phyloP scores from a whole-genome alignment of 768 basidiomycete species.

The Mycena latifolia region DNA sequence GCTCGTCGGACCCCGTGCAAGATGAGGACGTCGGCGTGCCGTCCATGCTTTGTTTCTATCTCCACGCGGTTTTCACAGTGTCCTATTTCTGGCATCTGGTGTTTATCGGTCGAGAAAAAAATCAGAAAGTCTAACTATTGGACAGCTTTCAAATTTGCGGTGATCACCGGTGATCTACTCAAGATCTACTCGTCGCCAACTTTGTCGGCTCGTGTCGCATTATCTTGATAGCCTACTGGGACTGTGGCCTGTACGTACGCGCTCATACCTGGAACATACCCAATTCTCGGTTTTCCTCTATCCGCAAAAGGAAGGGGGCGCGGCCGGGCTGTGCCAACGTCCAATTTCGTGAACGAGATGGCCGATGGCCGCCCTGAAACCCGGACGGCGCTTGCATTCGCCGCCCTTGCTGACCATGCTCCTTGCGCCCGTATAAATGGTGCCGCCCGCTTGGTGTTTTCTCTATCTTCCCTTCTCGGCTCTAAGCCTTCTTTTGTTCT shows the following conservation, averaged over 20 bases:
- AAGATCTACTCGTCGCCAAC: too few relatives aligned
- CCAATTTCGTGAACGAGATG: conserved; percentile 10
- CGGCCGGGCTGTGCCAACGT: conserved; percentile 1
- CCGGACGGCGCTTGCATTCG: neutral
- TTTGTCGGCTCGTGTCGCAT: too few relatives aligned
- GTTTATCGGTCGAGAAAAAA: too few relatives aligned
- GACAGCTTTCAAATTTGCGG: too few relatives aligned
- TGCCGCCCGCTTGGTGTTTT: neutral
- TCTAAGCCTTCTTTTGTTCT: neutral
- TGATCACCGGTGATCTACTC: neutral
- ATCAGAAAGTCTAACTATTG: too few relatives aligned
- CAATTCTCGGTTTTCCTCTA: conserved; percentile 6
- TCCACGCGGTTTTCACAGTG: too few relatives aligned
- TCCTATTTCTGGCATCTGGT: too few relatives aligned
- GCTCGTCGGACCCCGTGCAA: too few relatives aligned
- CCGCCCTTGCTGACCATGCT: neutral
- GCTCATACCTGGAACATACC: neutral
- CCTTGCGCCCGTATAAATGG: conserved; percentile 4
- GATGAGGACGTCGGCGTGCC: too few relatives aligned
- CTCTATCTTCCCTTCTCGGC: neutral
- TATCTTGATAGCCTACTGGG: neutral
- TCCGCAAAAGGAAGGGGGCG: neutral
- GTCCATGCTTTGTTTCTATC: too few relatives aligned
- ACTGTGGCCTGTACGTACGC: neutral
- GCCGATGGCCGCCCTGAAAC: conserved; percentile 15